Evolutionary conservation across 2,329 filamentous ascomycete genomes (phyloP).

Genomic region (Westerdykella sp.): DNA sequence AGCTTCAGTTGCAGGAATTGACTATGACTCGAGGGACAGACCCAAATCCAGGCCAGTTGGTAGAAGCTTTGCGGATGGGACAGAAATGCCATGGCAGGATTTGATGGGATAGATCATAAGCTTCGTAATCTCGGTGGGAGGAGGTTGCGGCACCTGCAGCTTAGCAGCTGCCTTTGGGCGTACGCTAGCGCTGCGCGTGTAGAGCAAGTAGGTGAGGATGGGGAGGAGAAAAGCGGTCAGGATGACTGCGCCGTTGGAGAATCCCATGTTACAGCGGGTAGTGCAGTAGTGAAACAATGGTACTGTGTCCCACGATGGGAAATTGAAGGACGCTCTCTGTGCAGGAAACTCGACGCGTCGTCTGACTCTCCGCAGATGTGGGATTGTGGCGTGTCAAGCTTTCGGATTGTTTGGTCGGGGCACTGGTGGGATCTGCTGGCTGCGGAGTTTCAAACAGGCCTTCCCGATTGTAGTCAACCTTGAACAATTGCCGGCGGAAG

Average conservation of each 20-base stretch:
- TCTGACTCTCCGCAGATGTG: too few species aligned
- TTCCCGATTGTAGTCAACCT: too few species aligned
- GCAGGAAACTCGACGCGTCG: too few species aligned
- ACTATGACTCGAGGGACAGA: neutral
- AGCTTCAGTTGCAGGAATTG: neutral
- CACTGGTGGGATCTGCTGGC: too few species aligned
- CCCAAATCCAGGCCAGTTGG: constrained; percentile 52
- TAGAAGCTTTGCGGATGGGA: constrained; percentile 47
- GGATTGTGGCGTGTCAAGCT: too few species aligned
- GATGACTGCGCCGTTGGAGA: constrained; percentile 17
- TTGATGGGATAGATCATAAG: constrained; percentile 60
- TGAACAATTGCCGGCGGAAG: too few species aligned
- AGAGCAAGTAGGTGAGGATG: constrained; percentile 26
- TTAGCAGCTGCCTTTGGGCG: constrained; percentile 7
- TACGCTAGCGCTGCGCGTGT: constrained; percentile 6
- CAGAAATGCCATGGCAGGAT: constrained; percentile 57
- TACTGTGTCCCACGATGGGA: neutral
- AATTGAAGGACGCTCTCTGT: neutral
- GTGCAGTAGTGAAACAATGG: neutral
- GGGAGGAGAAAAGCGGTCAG: constrained; percentile 26
- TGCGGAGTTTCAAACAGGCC: too few species aligned
- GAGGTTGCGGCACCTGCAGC: constrained; percentile 31
- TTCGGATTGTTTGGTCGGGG: too few species aligned
- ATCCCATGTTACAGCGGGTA: constrained; percentile 14
- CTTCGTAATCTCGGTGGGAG: constrained; percentile 39